These are phyloP conservation scores for Moniliophthora roreri DNA, from an alignment of 1,284 basidiomycete genomes.

Conservation along the genomic window DNA sequence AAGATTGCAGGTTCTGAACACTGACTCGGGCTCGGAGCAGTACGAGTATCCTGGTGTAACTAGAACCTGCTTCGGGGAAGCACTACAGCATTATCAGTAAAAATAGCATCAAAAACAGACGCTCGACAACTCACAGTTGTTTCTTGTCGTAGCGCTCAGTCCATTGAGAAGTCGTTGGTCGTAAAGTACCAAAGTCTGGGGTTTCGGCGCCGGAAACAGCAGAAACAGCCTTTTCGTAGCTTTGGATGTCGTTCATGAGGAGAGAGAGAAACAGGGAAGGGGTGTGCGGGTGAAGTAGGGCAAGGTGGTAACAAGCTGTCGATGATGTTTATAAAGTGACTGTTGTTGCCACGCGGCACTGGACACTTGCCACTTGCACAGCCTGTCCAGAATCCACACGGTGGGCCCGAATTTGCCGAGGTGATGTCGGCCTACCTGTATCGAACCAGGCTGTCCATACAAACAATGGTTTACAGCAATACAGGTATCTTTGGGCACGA, in stretches of 20 bases:
- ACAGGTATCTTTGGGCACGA: too few relatives aligned
- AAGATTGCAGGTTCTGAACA: not conserved
- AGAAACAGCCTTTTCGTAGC: not conserved
- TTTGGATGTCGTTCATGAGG: not conserved
- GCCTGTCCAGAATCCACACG: too few relatives aligned
- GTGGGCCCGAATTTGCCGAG: too few relatives aligned
- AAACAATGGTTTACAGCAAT: too few relatives aligned
- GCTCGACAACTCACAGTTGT: conserved; percentile 3
- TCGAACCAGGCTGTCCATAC: too few relatives aligned
- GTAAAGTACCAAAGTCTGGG: conserved; percentile 3
- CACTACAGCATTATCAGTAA: conserved; percentile 3
- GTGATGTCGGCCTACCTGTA: too few relatives aligned
- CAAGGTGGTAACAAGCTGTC: too few relatives aligned
- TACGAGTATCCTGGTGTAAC: conserved; percentile 10
- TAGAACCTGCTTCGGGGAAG: conserved; percentile 9
- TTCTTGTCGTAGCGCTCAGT: conserved; percentile 13
- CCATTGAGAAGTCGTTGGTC: conserved; percentile 11
- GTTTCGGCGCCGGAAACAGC: not conserved
- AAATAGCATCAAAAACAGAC: not conserved
- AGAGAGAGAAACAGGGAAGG: not conserved
- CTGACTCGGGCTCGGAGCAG: conserved; percentile 8
- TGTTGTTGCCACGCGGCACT: too few relatives aligned
- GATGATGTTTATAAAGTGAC: too few relatives aligned
- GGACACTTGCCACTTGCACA: too few relatives aligned
- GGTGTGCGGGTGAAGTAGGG: too few relatives aligned